Percentiles rank a stretch among this genome's conserved stretches.
Evolutionary conservation across 805 yeast species (phyloP).

Genomic region (Peterozyma toletana): DNA sequence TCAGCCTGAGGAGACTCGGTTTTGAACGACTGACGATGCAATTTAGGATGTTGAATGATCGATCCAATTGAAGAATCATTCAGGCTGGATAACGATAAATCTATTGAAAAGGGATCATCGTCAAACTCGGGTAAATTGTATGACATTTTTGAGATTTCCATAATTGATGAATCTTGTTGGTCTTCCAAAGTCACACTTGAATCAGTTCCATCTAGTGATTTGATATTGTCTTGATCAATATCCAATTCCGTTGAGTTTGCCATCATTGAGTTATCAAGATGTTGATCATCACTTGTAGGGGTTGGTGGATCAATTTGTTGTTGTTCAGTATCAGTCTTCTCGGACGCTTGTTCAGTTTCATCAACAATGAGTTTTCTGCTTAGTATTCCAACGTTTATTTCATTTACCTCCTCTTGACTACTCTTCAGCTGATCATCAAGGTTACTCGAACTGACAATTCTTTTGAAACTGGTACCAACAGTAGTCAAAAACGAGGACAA

Average conservation of each 20-base stretch:
- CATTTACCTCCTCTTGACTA: neutral
- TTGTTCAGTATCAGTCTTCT: too few species aligned
- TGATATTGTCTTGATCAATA: conserved; percentile 20
- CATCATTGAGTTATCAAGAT: conserved; percentile 13
- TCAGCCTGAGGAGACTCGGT: conserved; percentile 20
- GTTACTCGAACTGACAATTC: conserved; percentile 1
- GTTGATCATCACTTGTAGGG: neutral
- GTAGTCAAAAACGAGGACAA: conserved; percentile 5
- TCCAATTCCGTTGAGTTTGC: conserved; percentile 37
- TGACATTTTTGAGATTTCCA: conserved; percentile 1
- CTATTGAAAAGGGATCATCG: conserved; percentile 28
- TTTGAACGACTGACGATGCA: conserved; percentile 8
- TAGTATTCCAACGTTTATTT: neutral
- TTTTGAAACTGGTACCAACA: conserved; percentile 7
- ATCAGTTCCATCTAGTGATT: conserved; percentile 1
- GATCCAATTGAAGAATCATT: neutral
- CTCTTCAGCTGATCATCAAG: neutral
- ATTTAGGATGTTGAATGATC: neutral
- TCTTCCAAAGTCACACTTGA: conserved; percentile 7
- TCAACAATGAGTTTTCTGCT: neutral
- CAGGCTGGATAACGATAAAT: neutral
- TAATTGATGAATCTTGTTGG: neutral
- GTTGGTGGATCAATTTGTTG: too few species aligned
- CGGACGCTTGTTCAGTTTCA: too few species aligned
- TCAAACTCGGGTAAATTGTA: conserved; percentile 29